Base-by-base conservation (phyloP, 208 protist species). In the Leishmania tarentolae region DNA sequence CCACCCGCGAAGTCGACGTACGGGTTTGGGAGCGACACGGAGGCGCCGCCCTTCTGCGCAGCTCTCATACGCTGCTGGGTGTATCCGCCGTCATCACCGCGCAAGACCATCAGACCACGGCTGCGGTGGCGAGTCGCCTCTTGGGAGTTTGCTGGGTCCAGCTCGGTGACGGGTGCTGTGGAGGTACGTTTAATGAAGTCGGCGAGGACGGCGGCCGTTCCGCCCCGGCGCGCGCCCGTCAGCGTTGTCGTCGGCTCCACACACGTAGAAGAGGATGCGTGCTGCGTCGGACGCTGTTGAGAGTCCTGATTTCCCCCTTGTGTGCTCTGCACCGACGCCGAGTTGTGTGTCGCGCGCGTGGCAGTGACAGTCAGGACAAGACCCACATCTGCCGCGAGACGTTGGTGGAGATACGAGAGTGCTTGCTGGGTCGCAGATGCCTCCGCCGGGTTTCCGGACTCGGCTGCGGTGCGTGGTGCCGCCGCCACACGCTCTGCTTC, bases 281-380 rank as follows among this genome's bases (percentile, higher is more conserved):
- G 9, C 40, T 24, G 37, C 63, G 17, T 69, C 35, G 63, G 35
- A 52, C 17, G 68, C 68, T 52, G 42, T 53, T 31, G 68, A 15
- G 44, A 28, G 79, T 70, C 42, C 42, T 77, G 35, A 70, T 61
- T 8, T 5, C 35, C 63, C 35, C 35, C 63, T 44, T 42, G 8
- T 75, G 66, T 21, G 59, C 46, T 35, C n/a, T 65, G 31, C 44
- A 7, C 31, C 76, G 56, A 46, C 44, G 21, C 15, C n/a, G 56
- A 17, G 21, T 70, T 6, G 28, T 5, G 52, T 9, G 80, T 84
- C 46, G 76, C 52, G 11, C 81, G 81, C 6, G 83, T 87, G 37
- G 68, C 83, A 24, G 83, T 87, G 70, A 87, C 21, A 8, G 83
- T 87, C 35, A 87, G 70, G 50, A 83, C 78, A n/a, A 87, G 66